A percentile compares a stretch with the other conserved stretches of the same genome.
phyloP scores from a whole-genome alignment of 169 alveolate genomes.

The Plasmodium adleri region DNA sequence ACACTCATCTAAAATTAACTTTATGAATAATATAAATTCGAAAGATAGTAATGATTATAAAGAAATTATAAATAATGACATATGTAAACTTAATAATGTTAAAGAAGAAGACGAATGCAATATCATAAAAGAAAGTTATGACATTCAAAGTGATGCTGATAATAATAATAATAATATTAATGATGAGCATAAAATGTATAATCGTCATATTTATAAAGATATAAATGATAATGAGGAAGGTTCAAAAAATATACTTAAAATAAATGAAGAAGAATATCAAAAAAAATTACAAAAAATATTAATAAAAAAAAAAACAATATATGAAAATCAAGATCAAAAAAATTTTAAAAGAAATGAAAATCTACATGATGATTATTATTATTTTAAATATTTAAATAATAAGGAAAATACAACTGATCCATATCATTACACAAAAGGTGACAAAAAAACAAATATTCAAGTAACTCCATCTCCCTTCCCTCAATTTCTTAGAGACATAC shows the following conservation, averaged over 20 bases:
- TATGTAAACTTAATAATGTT: too few relatives aligned
- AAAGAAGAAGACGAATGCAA: too few relatives aligned
- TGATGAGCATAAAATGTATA: too few relatives aligned
- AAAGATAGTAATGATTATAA: neutral
- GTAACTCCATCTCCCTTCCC: slow-evolving; percentile 74
- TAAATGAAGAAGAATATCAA: slow-evolving; percentile 24
- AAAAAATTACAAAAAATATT: slow-evolving; percentile 29
- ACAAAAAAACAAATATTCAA: slow-evolving; percentile 54
- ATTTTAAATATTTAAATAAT: slow-evolving; percentile 53
- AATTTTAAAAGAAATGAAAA: slow-evolving; percentile 49
- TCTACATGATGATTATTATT: slow-evolving; percentile 73
- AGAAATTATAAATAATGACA: too few relatives aligned
- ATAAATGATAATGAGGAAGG: neutral
- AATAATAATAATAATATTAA: too few relatives aligned
- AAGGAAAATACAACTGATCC: slow-evolving; percentile 30
- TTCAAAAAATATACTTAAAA: slow-evolving; percentile 11
- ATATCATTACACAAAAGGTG: slow-evolving; percentile 30
- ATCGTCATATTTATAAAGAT: neutral
- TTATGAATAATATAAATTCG: neutral
- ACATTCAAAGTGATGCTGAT: too few relatives aligned
- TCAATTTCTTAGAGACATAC: slow-evolving; percentile 74
- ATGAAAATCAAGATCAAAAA: neutral
- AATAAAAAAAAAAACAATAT: slow-evolving; percentile 11
- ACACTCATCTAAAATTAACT: neutral
- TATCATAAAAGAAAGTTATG: too few relatives aligned